phyloP scores from a whole-genome alignment of 305 asterid species.

The Fraxinus albicans region DNA sequence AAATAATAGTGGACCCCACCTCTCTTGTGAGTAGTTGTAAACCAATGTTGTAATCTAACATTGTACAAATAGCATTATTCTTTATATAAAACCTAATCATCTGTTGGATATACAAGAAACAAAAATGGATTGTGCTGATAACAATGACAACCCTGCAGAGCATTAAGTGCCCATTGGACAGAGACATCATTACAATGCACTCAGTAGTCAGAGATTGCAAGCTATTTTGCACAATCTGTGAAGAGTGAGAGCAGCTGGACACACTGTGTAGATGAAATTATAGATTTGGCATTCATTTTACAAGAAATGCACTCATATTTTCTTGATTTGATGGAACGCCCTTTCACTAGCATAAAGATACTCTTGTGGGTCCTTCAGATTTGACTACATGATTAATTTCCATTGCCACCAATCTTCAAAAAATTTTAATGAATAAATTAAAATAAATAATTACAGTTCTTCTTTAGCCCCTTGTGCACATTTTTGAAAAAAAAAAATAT shows the following conservation, averaged over 20 bases:
- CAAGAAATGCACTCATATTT: constrained; percentile 3
- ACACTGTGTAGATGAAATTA: neutral
- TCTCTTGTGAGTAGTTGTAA: no score
- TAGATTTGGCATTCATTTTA: constrained; percentile 8
- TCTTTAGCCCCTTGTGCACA: no score
- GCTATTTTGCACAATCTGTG: constrained; percentile 4
- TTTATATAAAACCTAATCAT: constrained; percentile 16
- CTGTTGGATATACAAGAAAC: neutral
- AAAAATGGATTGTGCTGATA: neutral
- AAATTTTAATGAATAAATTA: no score
- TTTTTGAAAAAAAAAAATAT: no score
- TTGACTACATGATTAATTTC: neutral
- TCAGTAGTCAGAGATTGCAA: neutral
- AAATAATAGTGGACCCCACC: no score
- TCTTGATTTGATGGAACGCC: constrained; percentile 1
- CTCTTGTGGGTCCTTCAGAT: neutral
- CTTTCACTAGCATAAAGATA: constrained; percentile 2
- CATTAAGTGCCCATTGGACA: constrained; percentile 18
- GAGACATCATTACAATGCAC: neutral
- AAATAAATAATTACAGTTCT: no score
- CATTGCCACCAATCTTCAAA: no score
- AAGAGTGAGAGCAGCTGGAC: neutral
- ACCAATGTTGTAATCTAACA: no score
- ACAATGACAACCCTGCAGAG: constrained; percentile 18
- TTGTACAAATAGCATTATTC: no score